Evolutionary conservation across 2,329 filamentous ascomycete genomes (phyloP), one percentile per base, ranked within the genome.

Genomic region (Pseudogymnoascus sp.): DNA sequence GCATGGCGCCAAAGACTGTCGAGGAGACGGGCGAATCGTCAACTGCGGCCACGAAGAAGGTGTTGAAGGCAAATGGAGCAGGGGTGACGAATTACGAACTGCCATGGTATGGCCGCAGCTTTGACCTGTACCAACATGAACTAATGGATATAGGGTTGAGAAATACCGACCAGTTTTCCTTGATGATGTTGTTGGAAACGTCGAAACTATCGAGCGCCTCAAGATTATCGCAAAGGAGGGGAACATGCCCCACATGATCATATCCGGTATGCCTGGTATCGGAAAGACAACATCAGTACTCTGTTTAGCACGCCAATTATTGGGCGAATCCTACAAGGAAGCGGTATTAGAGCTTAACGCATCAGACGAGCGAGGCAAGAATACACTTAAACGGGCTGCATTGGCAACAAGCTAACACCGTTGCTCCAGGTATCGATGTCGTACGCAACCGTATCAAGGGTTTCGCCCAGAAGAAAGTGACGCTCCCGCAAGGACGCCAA

Each of bases 211-310:
- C 70, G 93, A 97, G 76, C 89, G 95, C 62, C 81, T 99, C 70
- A 97, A 97, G 75, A 97, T 99, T 71, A 97, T 99, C 70, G 93
- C 95, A 55, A 95, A 93, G 76, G 95, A 97, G 78, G 95, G 95
- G 70, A 99, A 99, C 78, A 97, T 99, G 93, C 95, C 95, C 2
- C 95, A 99, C 77, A 86, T 99, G 72, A 97, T 99, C 77, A 97
- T 99, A 71, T 96, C 91, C n/a, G 95, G 95, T 64, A 97, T 96
- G 92, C 95, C 95, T 18, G 95, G 95, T 72, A 99, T 97, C 72
- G 95, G 95, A 76, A 99, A 99, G 81, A 99, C 95, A 3, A 97
- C 95, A 0, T 96, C 92, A 62, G 88, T 99, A 62, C 80, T 97
- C 65, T 97, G 95, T 74, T 85, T 99, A 55, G 95, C 95, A 16